phyloP scores from a whole-genome alignment of 129 eudicot genomes.

The Artemisia annua region DNA sequence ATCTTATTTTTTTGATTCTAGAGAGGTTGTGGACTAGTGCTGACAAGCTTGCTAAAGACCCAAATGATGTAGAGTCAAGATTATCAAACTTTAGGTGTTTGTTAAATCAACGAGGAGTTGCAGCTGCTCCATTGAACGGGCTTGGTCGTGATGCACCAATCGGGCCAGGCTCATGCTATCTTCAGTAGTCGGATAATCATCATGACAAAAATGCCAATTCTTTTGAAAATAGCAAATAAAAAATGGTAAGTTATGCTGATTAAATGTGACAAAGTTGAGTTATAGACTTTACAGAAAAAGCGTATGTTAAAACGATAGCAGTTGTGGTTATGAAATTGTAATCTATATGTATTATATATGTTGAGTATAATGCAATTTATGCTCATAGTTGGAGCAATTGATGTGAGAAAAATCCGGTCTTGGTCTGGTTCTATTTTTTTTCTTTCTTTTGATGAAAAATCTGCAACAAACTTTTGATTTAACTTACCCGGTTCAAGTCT shows the following conservation, averaged over 20 bases:
- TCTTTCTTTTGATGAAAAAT: too few species aligned
- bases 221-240: slow-evolving; percentile 15
- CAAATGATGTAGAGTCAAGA: slow-evolving; percentile 48
- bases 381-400: slow-evolving; percentile 13
- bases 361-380: background rate
- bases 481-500: too few species aligned
- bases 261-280: background rate
- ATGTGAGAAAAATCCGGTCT: background rate
- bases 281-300: slow-evolving; percentile 11
- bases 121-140: slow-evolving; percentile 76
- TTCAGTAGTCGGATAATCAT: slow-evolving; percentile 37
- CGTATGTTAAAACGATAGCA: background rate
- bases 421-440: background rate
- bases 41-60: slow-evolving; percentile 62
- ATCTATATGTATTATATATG: background rate
- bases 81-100: slow-evolving; percentile 79
- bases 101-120: slow-evolving; percentile 91
- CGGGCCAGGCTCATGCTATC: slow-evolving; percentile 81
- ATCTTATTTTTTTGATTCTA: slow-evolving; percentile 24
- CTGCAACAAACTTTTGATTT: too few species aligned
- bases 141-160: slow-evolving; percentile 63
- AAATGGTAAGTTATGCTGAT: slow-evolving; percentile 14
- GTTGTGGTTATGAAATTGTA: slow-evolving; percentile 18
- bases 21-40: slow-evolving; percentile 87
- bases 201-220: slow-evolving; percentile 24